Evolutionary conservation across 805 yeast genomes (phyloP).

Genomic region (Barnettozyma californica): DNA sequence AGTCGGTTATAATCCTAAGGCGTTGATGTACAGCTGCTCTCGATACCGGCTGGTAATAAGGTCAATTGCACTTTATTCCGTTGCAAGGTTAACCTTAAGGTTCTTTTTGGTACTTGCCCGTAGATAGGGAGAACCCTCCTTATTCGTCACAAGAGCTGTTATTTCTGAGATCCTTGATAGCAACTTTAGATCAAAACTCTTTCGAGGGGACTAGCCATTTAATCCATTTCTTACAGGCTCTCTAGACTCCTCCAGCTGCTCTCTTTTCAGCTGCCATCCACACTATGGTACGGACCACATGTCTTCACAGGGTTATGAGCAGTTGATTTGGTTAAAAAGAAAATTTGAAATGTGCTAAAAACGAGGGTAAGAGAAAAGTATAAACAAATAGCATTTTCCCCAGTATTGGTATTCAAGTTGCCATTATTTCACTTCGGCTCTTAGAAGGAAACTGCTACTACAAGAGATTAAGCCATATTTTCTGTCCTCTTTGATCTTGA

Average conservation of each 20-base stretch:
- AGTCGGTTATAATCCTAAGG: no score
- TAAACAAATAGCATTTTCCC: background rate
- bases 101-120: no score
- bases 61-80: no score
- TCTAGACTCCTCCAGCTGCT: background rate
- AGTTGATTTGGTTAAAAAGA: background rate
- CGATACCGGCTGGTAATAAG: no score
- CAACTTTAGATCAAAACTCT: no score
- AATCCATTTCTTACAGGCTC: no score
- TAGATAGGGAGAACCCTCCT: no score
- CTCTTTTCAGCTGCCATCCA: background rate
- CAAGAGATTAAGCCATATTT: background rate
- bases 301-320: background rate
- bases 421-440: background rate
- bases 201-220: no score
- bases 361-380: background rate
- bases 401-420: background rate
- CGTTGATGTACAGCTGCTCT: no score
- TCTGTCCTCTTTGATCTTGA: background rate
- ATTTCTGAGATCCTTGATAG: no score
- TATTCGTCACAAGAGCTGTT: no score
- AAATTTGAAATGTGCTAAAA: conserved; percentile 2
- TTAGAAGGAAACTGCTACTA: background rate
- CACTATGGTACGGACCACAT: background rate
- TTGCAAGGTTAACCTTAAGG: no score